Conservation (phyloP, 2,329 filamentous ascomycete species). For the Plenodomus lindquistii region DNA sequence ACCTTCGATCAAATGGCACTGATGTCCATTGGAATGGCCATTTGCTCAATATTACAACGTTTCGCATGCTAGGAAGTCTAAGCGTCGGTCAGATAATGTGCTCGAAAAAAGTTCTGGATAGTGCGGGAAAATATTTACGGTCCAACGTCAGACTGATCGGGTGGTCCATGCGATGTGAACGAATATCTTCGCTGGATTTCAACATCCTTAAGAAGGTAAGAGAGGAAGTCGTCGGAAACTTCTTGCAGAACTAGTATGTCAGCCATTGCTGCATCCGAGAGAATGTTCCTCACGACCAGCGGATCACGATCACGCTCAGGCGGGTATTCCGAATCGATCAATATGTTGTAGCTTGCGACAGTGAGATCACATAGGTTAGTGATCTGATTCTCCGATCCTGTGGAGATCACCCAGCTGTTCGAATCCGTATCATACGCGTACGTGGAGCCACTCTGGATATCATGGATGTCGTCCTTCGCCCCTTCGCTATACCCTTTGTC, state of each 20-base stretch:
- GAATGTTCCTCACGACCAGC: conserved; percentile 40
- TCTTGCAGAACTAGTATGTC: conserved; percentile 60
- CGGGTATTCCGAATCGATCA: conserved; percentile 46
- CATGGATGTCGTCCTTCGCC: conserved; percentile 7
- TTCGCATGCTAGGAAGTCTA: conserved; percentile 60
- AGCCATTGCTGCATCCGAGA: conserved; percentile 37
- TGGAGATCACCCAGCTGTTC: conserved; percentile 26
- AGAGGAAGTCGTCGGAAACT: conserved; percentile 66
- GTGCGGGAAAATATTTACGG: conserved; percentile 35
- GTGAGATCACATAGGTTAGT: conserved; percentile 21
- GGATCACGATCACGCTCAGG: conserved; percentile 44
- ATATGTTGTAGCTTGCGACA: conserved; percentile 51
- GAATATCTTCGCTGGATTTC: conserved; percentile 56
- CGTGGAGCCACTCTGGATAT: conserved; percentile 30
- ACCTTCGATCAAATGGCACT: conserved; percentile 55
- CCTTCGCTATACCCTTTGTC: neutral
- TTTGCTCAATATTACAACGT: conserved; percentile 63
- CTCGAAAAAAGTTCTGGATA: too few relatives aligned
- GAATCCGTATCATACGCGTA: conserved; percentile 32
- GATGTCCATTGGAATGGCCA: conserved; percentile 60
- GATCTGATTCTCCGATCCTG: neutral
- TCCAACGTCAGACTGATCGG: conserved; percentile 55
- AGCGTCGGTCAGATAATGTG: too few relatives aligned
- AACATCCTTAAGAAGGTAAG: conserved; percentile 55
- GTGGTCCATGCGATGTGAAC: conserved; percentile 62